Base-by-base conservation (phyloP, 2,329 filamentous ascomycete genomes). In the Botryotinia calthae region DNA sequence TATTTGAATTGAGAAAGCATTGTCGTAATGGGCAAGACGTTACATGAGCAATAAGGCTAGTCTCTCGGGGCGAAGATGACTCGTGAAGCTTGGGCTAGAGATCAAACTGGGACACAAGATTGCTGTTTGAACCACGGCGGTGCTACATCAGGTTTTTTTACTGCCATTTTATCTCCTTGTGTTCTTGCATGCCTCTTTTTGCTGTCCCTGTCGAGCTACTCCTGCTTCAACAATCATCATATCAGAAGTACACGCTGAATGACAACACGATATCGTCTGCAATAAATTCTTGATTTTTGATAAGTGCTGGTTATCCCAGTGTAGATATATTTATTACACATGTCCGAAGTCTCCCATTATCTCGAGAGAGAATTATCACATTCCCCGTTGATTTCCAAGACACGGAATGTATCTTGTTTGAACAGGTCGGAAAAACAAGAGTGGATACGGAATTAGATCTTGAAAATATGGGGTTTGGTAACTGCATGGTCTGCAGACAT, bases 301-400 rank as follows among this genome's bases (percentile, higher is more conserved):
- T n/a, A n/a, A n/a, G 1, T n/a, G 12, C 12, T n/a, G 5, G 2
- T n/a, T 0, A 54, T n/a, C 0, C 10, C 2, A n/a, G 12, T 54
- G 48, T 54, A 8, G 12, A 16, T n/a, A 7, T 6, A n/a, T n/a
- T 6, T 0, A 12, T 14, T 6, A n/a, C 12, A 51, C 12, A n/a
- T 1, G 10, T 6, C 0, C 0, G n/a, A 3, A 14, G 4, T n/a
- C 4, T n/a, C 2, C 5, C 1, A 54, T 14, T 8, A 7, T 1
- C 6, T 16, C 5, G 14, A 2, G 25, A 0, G 5, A 54, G 1
- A n/a, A 14, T 0, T 7, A 12, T 0, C 2, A 7, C 8, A 5
- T n/a, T 54, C 5, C 12, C 12, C 48, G 6, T n/a, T 0, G 7
- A 3, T 3, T 7, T 0, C 6, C 48, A 16, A 0, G 12, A 22